phyloP scores from a whole-genome alignment of 305 asterid genomes.

The Fraxinus sp. region DNA sequence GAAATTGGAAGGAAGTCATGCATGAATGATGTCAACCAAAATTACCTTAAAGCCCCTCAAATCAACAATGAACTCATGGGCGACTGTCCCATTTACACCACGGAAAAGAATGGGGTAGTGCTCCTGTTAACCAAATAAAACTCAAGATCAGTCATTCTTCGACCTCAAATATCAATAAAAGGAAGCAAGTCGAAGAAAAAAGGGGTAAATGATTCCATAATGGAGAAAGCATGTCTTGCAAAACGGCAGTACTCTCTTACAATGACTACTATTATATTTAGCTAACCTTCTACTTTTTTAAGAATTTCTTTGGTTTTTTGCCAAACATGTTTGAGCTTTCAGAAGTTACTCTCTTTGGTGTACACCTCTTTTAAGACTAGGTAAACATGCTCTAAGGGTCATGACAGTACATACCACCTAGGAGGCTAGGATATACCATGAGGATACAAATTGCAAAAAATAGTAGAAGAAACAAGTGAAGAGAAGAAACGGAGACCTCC shows the following conservation, averaged over 20 bases:
- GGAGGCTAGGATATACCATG: not conserved
- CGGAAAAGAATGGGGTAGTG: slow-evolving; percentile 92
- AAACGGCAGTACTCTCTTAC: not conserved
- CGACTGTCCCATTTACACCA: slow-evolving; percentile 85
- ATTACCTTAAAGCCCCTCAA: slow-evolving; percentile 85
- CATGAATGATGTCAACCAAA: not conserved
- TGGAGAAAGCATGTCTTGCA: not conserved
- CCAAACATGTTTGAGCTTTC: not conserved
- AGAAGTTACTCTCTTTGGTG: not conserved
- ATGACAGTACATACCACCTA: not conserved
- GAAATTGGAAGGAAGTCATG: not conserved
- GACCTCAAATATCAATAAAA: not conserved
- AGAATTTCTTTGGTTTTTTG: not conserved
- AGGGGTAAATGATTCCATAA: not conserved
- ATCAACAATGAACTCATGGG: slow-evolving; percentile 91
- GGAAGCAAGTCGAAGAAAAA: not conserved
- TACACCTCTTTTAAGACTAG: not conserved
- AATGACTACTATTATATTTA: not conserved
- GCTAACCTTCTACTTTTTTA: not conserved
- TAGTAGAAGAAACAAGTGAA: not conserved
- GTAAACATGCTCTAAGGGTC: not conserved
- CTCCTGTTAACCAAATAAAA: slow-evolving; percentile 45
- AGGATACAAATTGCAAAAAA: not conserved
- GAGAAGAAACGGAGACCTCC: slow-evolving; percentile 48
- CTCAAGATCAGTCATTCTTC: not conserved